Evolutionary conservation across 129 eudicot species (phyloP).

Genomic region (Ambrosia trifida): DNA sequence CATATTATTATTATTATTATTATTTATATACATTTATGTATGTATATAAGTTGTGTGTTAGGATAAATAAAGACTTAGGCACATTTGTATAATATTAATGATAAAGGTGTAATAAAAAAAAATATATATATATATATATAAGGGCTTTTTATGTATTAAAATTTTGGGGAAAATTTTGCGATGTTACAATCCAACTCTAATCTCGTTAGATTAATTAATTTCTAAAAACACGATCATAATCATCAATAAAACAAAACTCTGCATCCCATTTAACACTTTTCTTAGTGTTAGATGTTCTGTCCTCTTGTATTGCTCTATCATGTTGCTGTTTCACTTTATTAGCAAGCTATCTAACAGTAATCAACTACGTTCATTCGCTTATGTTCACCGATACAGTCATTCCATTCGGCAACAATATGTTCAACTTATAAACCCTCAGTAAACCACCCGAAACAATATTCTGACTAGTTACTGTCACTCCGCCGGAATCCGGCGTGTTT

Average conservation of each 20-base stretch:
- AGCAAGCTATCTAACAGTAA: constrained; percentile 34
- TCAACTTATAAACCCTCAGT: constrained; percentile 31
- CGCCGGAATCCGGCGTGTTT: constrained; percentile 16
- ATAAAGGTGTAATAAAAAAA: no score
- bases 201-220: constrained; percentile 12
- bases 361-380: not conserved
- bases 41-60: no score
- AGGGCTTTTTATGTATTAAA: no score
- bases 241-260: constrained; percentile 46
- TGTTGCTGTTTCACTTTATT: constrained; percentile 28
- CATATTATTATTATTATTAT: no score
- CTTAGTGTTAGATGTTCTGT: constrained; percentile 11
- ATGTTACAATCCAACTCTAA: constrained; percentile 25
- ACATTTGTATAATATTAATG: no score
- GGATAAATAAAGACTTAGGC: no score
- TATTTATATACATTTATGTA: no score
- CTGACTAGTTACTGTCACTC: not conserved
- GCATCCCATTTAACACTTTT: constrained; percentile 48
- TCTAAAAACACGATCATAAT: constrained; percentile 27
- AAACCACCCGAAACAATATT: not conserved
- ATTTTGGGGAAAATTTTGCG: no score
- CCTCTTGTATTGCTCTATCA: constrained; percentile 15
- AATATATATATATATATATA: no score
- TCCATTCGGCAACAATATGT: no score
- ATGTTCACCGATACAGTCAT: constrained; percentile 26